Base-by-base conservation (phyloP, 441 rosid species). In the Dalechampia spathulata region DNA sequence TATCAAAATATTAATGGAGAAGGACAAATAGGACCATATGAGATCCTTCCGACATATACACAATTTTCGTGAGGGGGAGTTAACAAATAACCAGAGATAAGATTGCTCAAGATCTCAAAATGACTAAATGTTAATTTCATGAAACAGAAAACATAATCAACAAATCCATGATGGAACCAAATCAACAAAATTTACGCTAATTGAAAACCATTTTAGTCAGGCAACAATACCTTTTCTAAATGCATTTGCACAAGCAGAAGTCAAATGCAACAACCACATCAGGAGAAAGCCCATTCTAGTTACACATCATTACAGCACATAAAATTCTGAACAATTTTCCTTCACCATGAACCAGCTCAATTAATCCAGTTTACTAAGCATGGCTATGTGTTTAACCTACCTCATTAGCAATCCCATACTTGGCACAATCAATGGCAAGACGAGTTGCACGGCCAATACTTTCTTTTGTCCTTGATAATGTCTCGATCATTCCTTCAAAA, bases 391-490 rank as follows among this genome's bases (percentile, higher is more conserved):
- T 19, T 48, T 34, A 48, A 54, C 79, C 47, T 61, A 94, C 99
- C 96, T 95, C 99, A 75, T 73, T 87, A 43, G 97, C 86, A 77
- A 95, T 87, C 60, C 96, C 98, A 61, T 83, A 83, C 73, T 91
- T 95, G 65, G 96, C 98, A 82, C 99, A 95, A 60, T 95, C 99
- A 61, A 95, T 83, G 38, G 98, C 99, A 72, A 79, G 97, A 62
- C 99, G 97, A 32, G 98, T 91, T 47, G 99, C 98, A 52, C 98
- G 99, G 40, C 97, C 98, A 11, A 95, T 95, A 72, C 99, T 95
- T 63, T 95, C 99, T 75, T 82, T 95, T 26, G 99, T 86, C 81
- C 98, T 86, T 8, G 97, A 95, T 55, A 95, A 78, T 49, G 98
- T 95, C 86, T 91, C 99, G 68, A 91, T 72, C 99, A 95, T 95